phyloP scores from a whole-genome alignment of 2,329 filamentous ascomycete genomes.

The Ophiognomonia clavigignenti-juglandacearum region DNA sequence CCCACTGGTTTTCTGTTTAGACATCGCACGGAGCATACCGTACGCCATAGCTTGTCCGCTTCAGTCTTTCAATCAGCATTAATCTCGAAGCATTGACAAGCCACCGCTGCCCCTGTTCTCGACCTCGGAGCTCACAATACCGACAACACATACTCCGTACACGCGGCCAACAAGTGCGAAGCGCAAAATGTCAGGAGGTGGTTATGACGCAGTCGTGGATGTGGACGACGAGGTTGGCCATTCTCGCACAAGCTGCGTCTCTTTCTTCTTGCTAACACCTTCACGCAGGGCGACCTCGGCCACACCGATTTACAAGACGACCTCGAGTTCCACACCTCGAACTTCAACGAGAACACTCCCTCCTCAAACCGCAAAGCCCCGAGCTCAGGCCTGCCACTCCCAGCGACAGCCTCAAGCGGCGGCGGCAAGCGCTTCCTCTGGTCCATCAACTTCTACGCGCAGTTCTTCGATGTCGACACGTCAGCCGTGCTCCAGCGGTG shows the following conservation, averaged over 20 bases:
- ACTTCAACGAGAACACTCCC: constrained; percentile 65
- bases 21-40: too few species aligned
- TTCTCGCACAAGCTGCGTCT: not conserved
- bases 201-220: constrained; percentile 97
- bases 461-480: constrained; percentile 98
- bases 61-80: too few species aligned
- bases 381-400: constrained; percentile 46
- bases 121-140: too few species aligned
- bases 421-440: constrained; percentile 82
- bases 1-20: too few species aligned
- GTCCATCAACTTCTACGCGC: constrained; percentile 88
- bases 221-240: constrained; percentile 82
- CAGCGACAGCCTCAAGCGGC: constrained; percentile 45
- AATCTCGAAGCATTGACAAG: too few species aligned
- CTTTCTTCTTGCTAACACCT: constrained; percentile 9
- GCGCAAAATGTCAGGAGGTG: constrained; percentile 66
- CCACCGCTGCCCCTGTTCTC: too few species aligned
- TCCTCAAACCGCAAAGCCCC: constrained; percentile 45
- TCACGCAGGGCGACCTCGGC: constrained; percentile 80
- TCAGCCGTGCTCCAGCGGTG: constrained; percentile 82
- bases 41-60: too few species aligned
- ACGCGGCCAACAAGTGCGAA: too few species aligned
- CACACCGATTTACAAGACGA: constrained; percentile 98
- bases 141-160: not conserved
- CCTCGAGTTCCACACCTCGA: constrained; percentile 95